Evolutionary conservation across 345 rosid species (phyloP), one percentile per base, ranked within the genome.

Genomic region (Citrus medica): DNA sequence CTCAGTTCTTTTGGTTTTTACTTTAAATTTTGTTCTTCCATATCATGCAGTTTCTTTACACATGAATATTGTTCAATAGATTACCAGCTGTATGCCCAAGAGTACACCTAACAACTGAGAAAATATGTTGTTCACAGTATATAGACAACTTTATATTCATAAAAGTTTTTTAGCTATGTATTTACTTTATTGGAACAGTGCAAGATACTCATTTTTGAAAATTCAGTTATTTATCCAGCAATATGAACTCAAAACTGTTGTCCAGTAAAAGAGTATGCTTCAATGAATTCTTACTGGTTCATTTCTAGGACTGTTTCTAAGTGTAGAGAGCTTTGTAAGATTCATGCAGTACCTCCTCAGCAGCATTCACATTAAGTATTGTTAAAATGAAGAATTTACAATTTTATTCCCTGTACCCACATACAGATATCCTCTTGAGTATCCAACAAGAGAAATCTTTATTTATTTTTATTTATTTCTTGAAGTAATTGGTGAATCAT

Each of bases 331-430:
- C 16, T 13, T 27, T 62, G 30, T 12, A 3, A 62, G 30, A 12
- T 2, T 28, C 61, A 56, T 56, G 25, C 61, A 22, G 61, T 22
- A 56, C 6, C 37, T 35, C 37, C 37, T 35, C 37, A 3, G 51
- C 46, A 46, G 25, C 8, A 5, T 70, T 75, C 38, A 65, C 40
- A 70, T 42, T 21, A 22, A 66, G 9, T 13, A 46, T 46, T n/a
- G 4, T 7, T n/a, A 27, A 59, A 35, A 17, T 10, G n/a, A 67
- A 28, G 24, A 35, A 56, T 24, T 72, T 81, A 60, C 7, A 69
- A 37, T 56, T 66, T 81, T 81, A 79, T 76, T 81, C 35, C 16
- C 64, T 14, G 58, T 61, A 73, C 25, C 53, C 37, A 71, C 32
- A 42, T 21, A 5, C 7, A 25, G 42, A 14, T 73, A 78, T 68